Base-by-base conservation (phyloP, 2,329 filamentous ascomycete genomes). In the Paracoccidioides lutzii region DNA sequence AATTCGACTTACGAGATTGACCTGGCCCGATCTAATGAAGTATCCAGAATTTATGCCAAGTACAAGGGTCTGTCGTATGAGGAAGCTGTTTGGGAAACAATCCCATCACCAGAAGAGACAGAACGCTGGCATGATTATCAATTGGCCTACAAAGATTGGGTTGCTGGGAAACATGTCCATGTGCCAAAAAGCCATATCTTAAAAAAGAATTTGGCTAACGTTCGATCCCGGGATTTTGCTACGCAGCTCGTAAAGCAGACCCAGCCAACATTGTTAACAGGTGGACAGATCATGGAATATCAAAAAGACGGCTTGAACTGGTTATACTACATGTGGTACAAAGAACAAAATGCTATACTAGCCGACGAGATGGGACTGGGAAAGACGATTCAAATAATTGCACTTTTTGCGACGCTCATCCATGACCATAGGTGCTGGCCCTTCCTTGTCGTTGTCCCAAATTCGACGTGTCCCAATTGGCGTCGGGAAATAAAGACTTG, bases 341-440 rank as follows among this genome's bases (percentile, higher is more conserved):
- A 81, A 52, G 78, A 84, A 62, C 84, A 87, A 65, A 97, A 93
- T 64, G 87, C 90, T 33, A 91, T 97, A 57, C 79, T 97, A 5
- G 93, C 93, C 0, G 93, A 98, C 66, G 93, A 98, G 67, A 98
- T 98, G 93, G 93, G 93, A 43, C 80, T 98, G 1, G 93, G 93
- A 37, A 98, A 98, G 74, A 98, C 93, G 0, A 88, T 98, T 37
- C 93, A 98, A 67, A 83, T 96, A 53, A 87, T 97, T 58, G 82
- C 84, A 2, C 81, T 95, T 59, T 79, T 97, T 58, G 83, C 87
- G 1, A 83, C 85, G 0, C 72, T 97, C 41, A 78, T 85, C 30
- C 78, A 85, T 58, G 79, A 84, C 53, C 78, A 81, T 64, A 76
- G 81, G 65, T 93, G 89, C 70, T 97, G 87, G 80, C 93, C 93